phyloP scores from a whole-genome alignment of 495 filamentous ascomycete species.

The Lepidopterella palustris region DNA sequence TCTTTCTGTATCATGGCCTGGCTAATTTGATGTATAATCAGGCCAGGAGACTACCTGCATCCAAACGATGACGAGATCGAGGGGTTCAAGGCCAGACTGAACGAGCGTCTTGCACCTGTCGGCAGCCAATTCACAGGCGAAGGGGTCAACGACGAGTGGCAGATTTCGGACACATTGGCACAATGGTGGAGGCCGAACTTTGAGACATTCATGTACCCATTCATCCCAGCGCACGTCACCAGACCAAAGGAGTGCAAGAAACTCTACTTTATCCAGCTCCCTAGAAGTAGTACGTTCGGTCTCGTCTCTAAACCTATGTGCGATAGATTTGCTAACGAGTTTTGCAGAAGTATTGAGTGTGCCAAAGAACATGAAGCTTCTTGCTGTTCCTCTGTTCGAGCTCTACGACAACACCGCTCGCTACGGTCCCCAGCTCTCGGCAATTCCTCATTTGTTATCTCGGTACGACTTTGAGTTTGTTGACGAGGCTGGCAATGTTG shows the following conservation, averaged over 20 bases:
- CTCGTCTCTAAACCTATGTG: neutral
- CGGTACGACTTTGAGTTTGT: conserved; percentile 97
- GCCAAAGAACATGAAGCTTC: conserved; percentile 98
- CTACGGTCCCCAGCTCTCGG: conserved; percentile 92
- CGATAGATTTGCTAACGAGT: neutral
- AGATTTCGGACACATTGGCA: conserved; percentile 86
- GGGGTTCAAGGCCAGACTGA: conserved; percentile 86
- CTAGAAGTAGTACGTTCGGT: conserved; percentile 68
- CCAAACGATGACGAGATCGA: conserved; percentile 84
- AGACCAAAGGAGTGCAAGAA: conserved; percentile 99
- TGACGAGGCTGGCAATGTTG: conserved; percentile 86
- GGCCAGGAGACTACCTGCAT: conserved; percentile 90
- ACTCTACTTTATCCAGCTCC: conserved; percentile 91
- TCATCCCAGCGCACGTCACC: conserved; percentile 89
- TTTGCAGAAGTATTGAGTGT: conserved; percentile 83
- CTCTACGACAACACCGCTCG: conserved; percentile 93
- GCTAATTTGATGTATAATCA: conserved; percentile 30
- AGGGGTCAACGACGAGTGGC: conserved; percentile 83
- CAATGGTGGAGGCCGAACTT: conserved; percentile 99
- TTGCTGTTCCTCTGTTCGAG: conserved; percentile 94
- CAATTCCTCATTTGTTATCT: conserved; percentile 88
- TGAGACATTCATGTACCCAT: conserved; percentile 99
- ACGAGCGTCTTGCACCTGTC: conserved; percentile 86
- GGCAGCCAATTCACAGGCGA: conserved; percentile 81
- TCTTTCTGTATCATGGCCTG: neutral